Conservation (phyloP, 2,329 filamentous ascomycete genomes). For the Zymoseptoria brevis region DNA sequence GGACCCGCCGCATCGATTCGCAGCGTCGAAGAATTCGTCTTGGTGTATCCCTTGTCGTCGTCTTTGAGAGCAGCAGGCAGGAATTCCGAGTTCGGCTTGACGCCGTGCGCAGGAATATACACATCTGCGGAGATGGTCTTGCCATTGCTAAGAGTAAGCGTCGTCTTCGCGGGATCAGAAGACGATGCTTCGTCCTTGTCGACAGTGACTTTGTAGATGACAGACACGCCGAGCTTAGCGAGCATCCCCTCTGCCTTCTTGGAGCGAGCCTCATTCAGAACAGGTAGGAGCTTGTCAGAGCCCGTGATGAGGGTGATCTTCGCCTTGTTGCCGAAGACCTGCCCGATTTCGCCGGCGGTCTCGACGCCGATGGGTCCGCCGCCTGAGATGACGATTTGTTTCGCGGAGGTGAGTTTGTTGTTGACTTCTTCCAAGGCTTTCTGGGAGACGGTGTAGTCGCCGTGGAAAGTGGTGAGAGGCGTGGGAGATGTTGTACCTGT, state of each 20-base stretch:
- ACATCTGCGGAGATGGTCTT: slow-evolving; percentile 42
- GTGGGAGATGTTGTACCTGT: slow-evolving; percentile 45
- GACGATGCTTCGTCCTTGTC: slow-evolving; percentile 22
- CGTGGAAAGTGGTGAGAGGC: slow-evolving; percentile 38
- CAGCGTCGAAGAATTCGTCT: slow-evolving; percentile 38
- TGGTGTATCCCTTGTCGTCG: slow-evolving; percentile 39
- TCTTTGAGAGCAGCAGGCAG: slow-evolving; percentile 40
- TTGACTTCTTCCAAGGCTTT: slow-evolving; percentile 28
- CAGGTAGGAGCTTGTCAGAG: slow-evolving; percentile 33
- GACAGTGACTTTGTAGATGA: slow-evolving; percentile 25
- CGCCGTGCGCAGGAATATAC: slow-evolving; percentile 47
- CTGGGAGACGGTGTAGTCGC: slow-evolving; percentile 26
- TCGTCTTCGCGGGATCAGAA: slow-evolving; percentile 31
- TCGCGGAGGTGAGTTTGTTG: slow-evolving; percentile 27
- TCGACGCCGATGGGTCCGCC: slow-evolving; percentile 34
- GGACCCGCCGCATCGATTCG: slow-evolving; percentile 39
- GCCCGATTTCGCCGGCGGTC: slow-evolving; percentile 32
- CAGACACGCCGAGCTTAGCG: slow-evolving; percentile 38
- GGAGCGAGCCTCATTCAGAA: slow-evolving; percentile 34
- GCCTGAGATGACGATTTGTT: slow-evolving; percentile 30
- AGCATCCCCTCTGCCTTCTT: slow-evolving; percentile 41
- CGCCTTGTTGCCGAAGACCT: slow-evolving; percentile 31
- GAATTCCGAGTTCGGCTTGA: slow-evolving; percentile 45
- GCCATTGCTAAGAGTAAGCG: slow-evolving; percentile 40
- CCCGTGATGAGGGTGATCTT: slow-evolving; percentile 42